A percentile compares a stretch with the other conserved stretches of the same genome.
These are phyloP conservation scores for Trypanosoma platydactyli DNA, from an alignment of 208 protist genomes.

Conservation along the genomic window DNA sequence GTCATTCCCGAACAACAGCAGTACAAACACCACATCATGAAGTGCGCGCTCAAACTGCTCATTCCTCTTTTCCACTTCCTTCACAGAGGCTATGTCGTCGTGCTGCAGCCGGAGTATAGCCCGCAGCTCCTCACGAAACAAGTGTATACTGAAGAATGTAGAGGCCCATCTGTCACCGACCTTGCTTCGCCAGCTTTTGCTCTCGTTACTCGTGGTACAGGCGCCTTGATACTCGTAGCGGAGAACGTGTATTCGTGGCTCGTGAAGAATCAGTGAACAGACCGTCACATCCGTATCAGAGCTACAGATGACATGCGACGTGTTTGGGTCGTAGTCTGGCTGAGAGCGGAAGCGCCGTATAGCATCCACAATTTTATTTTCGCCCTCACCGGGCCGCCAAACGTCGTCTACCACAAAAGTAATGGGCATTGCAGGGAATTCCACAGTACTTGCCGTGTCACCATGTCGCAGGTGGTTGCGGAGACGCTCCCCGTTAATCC, in stretches of 20 bases:
- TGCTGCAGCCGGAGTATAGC: constrained; percentile 34
- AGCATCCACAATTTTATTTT: constrained; percentile 88
- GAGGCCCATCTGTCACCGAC: constrained; percentile 62
- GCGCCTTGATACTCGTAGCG: constrained; percentile 93
- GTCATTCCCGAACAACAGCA: constrained; percentile 99
- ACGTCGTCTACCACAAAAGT: constrained; percentile 95
- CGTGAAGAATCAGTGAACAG: constrained; percentile 95
- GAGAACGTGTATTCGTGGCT: constrained; percentile 96
- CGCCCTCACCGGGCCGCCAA: constrained; percentile 96
- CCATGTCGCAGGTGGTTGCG: constrained; percentile 24
- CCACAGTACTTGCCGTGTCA: not conserved
- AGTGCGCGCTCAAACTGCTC: constrained; percentile 62
- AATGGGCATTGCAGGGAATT: constrained; percentile 26
- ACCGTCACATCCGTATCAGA: constrained; percentile 99
- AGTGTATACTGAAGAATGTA: constrained; percentile 87
- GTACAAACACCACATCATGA: constrained; percentile 98
- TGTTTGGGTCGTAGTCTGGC: constrained; percentile 96
- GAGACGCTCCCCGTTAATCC: constrained; percentile 84
- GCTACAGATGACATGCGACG: constrained; percentile 97
- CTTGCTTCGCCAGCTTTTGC: constrained; percentile 13
- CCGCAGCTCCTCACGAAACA: constrained; percentile 73
- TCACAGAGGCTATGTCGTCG: not conserved
- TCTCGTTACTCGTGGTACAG: constrained; percentile 15
- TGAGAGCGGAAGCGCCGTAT: constrained; percentile 79
- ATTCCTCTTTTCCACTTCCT: constrained; percentile 6